Conservation (phyloP, 2,329 filamentous ascomycete genomes). For the Colletotrichum ledebouriae region DNA sequence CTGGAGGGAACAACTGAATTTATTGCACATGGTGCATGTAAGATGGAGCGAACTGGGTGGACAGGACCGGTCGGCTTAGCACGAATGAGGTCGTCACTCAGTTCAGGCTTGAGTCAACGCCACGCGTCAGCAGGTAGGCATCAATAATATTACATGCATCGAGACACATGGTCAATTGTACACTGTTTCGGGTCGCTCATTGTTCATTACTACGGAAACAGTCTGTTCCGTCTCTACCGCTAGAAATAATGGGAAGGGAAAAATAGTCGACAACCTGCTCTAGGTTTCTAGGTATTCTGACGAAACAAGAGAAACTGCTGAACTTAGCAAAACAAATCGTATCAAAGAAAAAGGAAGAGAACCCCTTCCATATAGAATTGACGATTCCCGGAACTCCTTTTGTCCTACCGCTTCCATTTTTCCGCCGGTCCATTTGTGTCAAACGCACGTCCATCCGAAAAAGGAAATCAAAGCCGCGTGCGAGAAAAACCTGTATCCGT, state of each 20-base stretch:
- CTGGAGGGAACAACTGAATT: neutral
- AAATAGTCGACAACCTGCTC: constrained; percentile 14
- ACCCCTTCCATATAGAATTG: neutral
- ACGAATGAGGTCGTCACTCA: constrained; percentile 2
- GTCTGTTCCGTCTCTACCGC: constrained; percentile 15
- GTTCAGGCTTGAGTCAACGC: constrained; percentile 16
- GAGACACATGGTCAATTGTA: neutral
- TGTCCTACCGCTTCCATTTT: constrained; percentile 1
- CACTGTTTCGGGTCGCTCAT: neutral
- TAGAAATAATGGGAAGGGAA: neutral
- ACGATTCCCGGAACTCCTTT: constrained; percentile 6
- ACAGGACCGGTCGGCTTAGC: neutral
- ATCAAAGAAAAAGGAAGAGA: constrained; percentile 4
- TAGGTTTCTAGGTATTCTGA: constrained; percentile 34
- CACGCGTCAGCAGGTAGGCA: constrained; percentile 15
- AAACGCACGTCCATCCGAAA: constrained; percentile 11
- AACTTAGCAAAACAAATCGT: neutral
- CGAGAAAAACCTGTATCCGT: too few relatives aligned
- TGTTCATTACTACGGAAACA: constrained; percentile 5
- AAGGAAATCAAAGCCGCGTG: too few relatives aligned
- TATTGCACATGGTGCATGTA: constrained; percentile 21
- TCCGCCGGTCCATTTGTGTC: neutral
- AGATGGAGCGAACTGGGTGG: constrained; percentile 14
- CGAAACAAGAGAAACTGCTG: neutral
- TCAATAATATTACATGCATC: neutral